These are phyloP conservation scores for Colletotrichum kahawae DNA, from an alignment of 2,329 filamentous ascomycete genomes.

Conservation along the genomic window DNA sequence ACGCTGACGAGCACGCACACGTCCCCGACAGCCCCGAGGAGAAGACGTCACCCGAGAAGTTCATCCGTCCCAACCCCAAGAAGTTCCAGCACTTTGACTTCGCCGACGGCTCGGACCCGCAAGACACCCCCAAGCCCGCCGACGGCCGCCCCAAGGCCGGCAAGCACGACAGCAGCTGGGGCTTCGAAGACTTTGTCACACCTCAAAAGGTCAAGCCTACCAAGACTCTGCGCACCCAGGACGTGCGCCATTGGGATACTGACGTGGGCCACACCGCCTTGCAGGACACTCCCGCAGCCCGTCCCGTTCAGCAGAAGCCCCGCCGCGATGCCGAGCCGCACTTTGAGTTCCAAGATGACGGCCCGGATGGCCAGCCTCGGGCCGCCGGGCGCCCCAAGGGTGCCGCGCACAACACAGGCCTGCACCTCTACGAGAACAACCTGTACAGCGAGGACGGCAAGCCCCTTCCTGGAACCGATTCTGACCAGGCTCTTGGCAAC, in stretches of 20 bases:
- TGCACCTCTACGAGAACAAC: constrained; percentile 79
- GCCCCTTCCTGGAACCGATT: constrained; percentile 37
- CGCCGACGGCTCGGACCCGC: constrained; percentile 65
- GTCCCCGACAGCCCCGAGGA: constrained; percentile 48
- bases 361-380: constrained; percentile 57
- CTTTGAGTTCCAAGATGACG: constrained; percentile 84
- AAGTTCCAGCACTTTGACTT: constrained; percentile 91
- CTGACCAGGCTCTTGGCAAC: constrained; percentile 58
- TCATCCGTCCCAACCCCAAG: constrained; percentile 71
- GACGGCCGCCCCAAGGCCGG: constrained; percentile 50
- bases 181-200: constrained; percentile 86
- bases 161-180: constrained; percentile 80
- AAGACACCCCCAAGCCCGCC: constrained; percentile 50
- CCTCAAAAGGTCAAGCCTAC: constrained; percentile 73
- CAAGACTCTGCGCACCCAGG: constrained; percentile 66
- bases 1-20: constrained; percentile 51
- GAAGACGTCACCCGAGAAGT: constrained; percentile 43
- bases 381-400: constrained; percentile 54
- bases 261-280: constrained; percentile 63
- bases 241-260: constrained; percentile 80
- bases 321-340: constrained; percentile 83
- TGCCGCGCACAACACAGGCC: constrained; percentile 68
- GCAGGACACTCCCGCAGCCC: constrained; percentile 60
- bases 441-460: constrained; percentile 66
- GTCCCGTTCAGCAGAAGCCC: constrained; percentile 64